Evolutionary conservation across 192 early-diverging fungal species (phyloP), one percentile per base, ranked within the genome.

Genomic region (Coemansia sp.): DNA sequence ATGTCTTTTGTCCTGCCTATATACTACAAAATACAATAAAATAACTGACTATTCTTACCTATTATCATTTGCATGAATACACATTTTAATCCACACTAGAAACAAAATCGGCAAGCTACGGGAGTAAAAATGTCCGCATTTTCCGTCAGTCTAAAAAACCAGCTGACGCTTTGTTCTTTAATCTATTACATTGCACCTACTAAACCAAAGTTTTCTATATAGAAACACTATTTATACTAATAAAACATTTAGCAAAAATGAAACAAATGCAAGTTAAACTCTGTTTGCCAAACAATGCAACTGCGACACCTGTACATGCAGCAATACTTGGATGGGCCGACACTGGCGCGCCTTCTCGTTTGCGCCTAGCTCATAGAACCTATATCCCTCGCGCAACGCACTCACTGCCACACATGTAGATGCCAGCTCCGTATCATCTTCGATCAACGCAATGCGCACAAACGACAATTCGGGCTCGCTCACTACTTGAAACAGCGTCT

Each of bases 381-480:
- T 54, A 46, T 81, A 70, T 0, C 79, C 79, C 17, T 81, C 70
- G 51, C 68, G 75, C 20, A 81, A 60, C n/a, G 73, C 48, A 14
- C 53, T 59, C 3, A 76, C 54, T 1, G 66, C 36, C 49, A 81
- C 51, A 31, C 66, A 81, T 20, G 79, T 56, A 1, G 70, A 72
- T 21, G 63, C 79, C 38, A 76, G 34, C 40, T 81, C 79, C 1
- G 26, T 46, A 36, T 81, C 79, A 21, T 81, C 79, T 4, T 81
- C 73, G 26, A 66, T 36, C 5, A 76, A 14, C n/a, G 70, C 20
- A 11, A 81, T 36, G 3, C 79, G 65, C 31, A 68, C 63, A 72
- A 81, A 81, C 56, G 79, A 60, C 4, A 76, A 26, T 14, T 76
- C 66, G 2, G 79, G 79, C 20, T 81, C 73, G 26, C 56, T 71